Evolutionary conservation across 2,329 filamentous ascomycete genomes (phyloP), one percentile per base, ranked within the genome.

Genomic region (Amauroascus verrucosus): DNA sequence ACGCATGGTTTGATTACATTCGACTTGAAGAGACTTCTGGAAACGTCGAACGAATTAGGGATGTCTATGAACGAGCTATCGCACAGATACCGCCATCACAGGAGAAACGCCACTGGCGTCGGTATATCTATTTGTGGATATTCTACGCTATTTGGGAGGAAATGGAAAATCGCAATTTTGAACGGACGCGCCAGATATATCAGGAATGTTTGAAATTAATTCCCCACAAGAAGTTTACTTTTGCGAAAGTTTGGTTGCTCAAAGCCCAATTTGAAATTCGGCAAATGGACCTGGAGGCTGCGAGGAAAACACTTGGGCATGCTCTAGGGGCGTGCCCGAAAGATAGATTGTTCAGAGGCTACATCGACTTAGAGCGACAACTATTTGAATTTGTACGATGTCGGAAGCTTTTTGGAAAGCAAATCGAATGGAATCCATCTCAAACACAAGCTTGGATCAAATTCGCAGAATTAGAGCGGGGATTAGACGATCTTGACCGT

Each of bases 61-160:
- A 98, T 60, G 83, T 95, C 13, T 98, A 97, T 70, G 93, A 98
- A 71, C 81, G 89, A 62, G 93, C 93, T 1, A 95, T 98, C 61
- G 89, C 93, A 4, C 91, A 98, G 65, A 82, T 97, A 13, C 93
- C 93, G 1, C 91, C 93, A 0, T 94, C 89, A 18, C 87, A 94
- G 62, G 93, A 97, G 68, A 98, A 98, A 75, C 82, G 93, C 45
- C 90, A 97, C 68, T 98, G 93, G 93, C 80, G 93, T 60, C 79
- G 93, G 33, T 98, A 98, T 69, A 94, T 98, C 56, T 98, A 97
- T 66, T 79, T 98, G 1, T 98, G 91, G 88, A 81, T 97, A 41
- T 96, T 97, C 72, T 98, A 97, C 69, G 93, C 93, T 8, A 74
- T 96, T 16, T 97, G 86, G 81, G 93, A 97, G 68, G 93, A 98